Base-by-base conservation (phyloP, 1,139 yeast genomes). In the Debaryomyces sp. region DNA sequence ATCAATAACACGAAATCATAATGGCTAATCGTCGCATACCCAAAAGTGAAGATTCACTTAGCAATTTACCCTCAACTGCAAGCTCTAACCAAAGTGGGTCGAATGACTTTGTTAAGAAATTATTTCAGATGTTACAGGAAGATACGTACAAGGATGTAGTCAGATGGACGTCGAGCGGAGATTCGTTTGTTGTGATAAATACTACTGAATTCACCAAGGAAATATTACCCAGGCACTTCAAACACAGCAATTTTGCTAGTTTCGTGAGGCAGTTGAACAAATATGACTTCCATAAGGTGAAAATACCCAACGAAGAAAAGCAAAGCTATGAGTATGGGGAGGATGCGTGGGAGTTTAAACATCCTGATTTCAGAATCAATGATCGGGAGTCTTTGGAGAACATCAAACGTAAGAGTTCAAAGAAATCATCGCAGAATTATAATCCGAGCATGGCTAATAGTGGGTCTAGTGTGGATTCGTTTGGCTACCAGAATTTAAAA, bases 211-310 rank as follows among this genome's bases (percentile, higher is more conserved):
- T 94, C 66, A 90, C 97, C 49, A 87, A 86, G 53, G 83, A 84
- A 46, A 87, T 92, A 29, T 75, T 94, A 45, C 98, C 98, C 17
- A 80, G 86, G 48, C 96, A 91, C 68, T 94, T 94, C 71, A 92
- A 92, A 61, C 98, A 94, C 68, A 84, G 91, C 45, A 92, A 92
- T 67, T 92, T 90, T 71, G 96, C 98, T 40, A 85, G 94, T 57
- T 94, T 94, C 73, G 98, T 92, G 6, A 81, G 98, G 49, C 98
- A 92, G 64, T 75, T 94, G 59, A 94, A 94, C 74, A 92, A 94
- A 75, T 94, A 94, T 62, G 99, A 95, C 59, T 94, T 96, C 78
- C 98, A 94, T 70, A 94, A 94, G 69, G 96, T 94, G 54, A 86
- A 83, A 70, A 78, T 78, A 55, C 71, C 67, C 81, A 66, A 65